These are phyloP conservation scores for Coelastrella sp. DNA, from an alignment of 139 green algal species.

Conservation along the genomic window DNA sequence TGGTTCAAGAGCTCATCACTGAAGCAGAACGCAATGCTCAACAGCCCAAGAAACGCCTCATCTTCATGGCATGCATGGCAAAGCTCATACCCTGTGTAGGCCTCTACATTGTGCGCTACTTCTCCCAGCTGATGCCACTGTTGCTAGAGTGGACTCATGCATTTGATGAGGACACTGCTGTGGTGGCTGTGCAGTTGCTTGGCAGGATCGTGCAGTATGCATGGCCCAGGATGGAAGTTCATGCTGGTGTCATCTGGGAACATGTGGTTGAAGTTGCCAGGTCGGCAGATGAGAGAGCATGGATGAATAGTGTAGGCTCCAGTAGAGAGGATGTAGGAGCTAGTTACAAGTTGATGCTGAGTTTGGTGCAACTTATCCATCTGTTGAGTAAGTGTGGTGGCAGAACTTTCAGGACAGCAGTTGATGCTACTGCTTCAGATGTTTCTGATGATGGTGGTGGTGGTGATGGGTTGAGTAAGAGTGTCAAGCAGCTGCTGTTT, in stretches of 20 bases:
- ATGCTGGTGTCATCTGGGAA: slow-evolving; percentile 58
- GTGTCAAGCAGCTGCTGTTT: background rate
- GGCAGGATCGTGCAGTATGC: slow-evolving; percentile 48
- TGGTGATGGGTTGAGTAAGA: background rate
- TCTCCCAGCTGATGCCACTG: slow-evolving; percentile 58
- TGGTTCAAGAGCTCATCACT: slow-evolving; percentile 52
- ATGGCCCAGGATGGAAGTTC: slow-evolving; percentile 61
- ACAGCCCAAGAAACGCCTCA: slow-evolving; percentile 26
- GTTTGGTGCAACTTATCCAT: background rate
- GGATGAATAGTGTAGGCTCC: background rate
- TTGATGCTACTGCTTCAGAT: background rate
- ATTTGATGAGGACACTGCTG: slow-evolving; percentile 38
- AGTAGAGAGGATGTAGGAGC: background rate
- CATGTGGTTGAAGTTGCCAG: slow-evolving; percentile 47
- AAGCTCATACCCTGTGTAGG: slow-evolving; percentile 47
- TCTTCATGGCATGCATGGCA: slow-evolving; percentile 36
- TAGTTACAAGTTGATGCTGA: background rate
- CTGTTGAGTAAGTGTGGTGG: background rate
- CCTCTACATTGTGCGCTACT: slow-evolving; percentile 50
- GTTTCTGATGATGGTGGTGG: background rate
- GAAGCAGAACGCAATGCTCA: slow-evolving; percentile 55
- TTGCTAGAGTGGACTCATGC: slow-evolving; percentile 62
- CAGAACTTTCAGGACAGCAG: background rate
- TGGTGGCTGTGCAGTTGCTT: slow-evolving; percentile 43
- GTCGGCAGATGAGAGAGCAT: background rate